Evolutionary conservation across 2,329 filamentous ascomycete species (phyloP).

Genomic region (Talaromyces islandicus): DNA sequence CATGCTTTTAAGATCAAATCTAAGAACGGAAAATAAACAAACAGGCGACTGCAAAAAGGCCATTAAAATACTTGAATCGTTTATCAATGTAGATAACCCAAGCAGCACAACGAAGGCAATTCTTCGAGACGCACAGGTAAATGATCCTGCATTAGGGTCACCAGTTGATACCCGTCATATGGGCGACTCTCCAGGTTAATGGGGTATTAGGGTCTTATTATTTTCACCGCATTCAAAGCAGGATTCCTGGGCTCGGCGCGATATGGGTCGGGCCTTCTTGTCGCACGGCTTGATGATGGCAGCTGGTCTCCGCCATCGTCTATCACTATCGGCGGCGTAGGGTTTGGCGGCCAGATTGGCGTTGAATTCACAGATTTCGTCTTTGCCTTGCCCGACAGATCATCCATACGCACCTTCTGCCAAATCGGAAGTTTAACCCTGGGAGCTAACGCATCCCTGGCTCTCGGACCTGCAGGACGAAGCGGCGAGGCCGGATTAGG

Average conservation of each 20-base stretch:
- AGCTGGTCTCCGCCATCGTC: conserved; percentile 22
- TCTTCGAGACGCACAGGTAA: conserved; percentile 72
- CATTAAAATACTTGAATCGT: conserved; percentile 73
- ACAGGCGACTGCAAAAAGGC: conserved; percentile 37
- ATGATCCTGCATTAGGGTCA: neutral
- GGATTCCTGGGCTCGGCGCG: conserved; percentile 19
- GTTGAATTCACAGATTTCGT: conserved; percentile 53
- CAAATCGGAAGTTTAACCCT: conserved; percentile 76
- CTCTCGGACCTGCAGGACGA: conserved; percentile 75
- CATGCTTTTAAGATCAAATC: neutral
- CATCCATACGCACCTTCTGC: conserved; percentile 76
- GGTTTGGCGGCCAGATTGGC: conserved; percentile 21
- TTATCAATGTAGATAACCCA: conserved; percentile 75
- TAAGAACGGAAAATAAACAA: neutral
- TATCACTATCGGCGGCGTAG: conserved; percentile 16
- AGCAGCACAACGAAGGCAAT: conserved; percentile 88
- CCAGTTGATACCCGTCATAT: too few species aligned
- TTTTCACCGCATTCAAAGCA: conserved; percentile 19
- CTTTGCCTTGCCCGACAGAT: conserved; percentile 79
- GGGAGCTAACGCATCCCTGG: conserved; percentile 81
- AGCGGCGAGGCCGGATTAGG: conserved; percentile 84
- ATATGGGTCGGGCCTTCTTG: conserved; percentile 19
- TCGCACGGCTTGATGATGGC: conserved; percentile 20
- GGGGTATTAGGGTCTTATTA: conserved; percentile 16
- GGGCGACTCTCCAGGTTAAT: neutral